phyloP scores from a whole-genome alignment of 1,139 yeast genomes.

The Suhomyces bokatorum region DNA sequence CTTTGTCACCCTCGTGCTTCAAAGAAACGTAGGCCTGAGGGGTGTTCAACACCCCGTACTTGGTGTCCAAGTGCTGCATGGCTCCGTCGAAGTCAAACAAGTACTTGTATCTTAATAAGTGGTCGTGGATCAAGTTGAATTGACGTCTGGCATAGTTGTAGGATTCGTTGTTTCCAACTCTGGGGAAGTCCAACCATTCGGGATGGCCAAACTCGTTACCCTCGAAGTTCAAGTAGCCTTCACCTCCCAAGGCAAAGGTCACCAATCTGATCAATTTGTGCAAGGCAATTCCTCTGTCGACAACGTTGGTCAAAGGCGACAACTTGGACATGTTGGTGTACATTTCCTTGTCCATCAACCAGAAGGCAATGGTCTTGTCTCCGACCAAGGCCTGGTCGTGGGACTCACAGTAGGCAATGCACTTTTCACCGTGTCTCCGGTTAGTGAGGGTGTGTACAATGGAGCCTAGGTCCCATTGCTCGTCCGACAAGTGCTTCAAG shows the following conservation, averaged over 20 bases:
- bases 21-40: conserved; percentile 85
- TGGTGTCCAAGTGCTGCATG: conserved; percentile 74
- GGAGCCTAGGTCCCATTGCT: conserved; percentile 86
- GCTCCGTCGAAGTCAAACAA: conserved; percentile 79
- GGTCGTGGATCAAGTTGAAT: conserved; percentile 81
- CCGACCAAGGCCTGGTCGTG: conserved; percentile 98
- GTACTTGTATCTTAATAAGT: conserved; percentile 73
- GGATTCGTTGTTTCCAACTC: conserved; percentile 82
- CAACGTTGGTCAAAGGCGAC: conserved; percentile 68
- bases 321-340: conserved; percentile 89
- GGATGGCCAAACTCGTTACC: conserved; percentile 99
- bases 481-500: conserved; percentile 79
- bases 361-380: conserved; percentile 92
- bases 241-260: conserved; percentile 91
- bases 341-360: conserved; percentile 99
- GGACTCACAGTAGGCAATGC: conserved; percentile 91
- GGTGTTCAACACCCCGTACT: conserved; percentile 70
- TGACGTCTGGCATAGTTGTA: conserved; percentile 95
- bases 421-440: conserved; percentile 84
- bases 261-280: conserved; percentile 88
- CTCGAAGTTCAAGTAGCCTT: conserved; percentile 92
- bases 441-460: conserved; percentile 83
- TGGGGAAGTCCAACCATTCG: conserved; percentile 97
- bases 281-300: conserved; percentile 86
- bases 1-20: conserved; percentile 86